Percentiles rank a stretch among this genome's conserved stretches.
Evolutionary conservation across 2,329 filamentous ascomycete genomes (phyloP).

Genomic region (Aspergillus felis): DNA sequence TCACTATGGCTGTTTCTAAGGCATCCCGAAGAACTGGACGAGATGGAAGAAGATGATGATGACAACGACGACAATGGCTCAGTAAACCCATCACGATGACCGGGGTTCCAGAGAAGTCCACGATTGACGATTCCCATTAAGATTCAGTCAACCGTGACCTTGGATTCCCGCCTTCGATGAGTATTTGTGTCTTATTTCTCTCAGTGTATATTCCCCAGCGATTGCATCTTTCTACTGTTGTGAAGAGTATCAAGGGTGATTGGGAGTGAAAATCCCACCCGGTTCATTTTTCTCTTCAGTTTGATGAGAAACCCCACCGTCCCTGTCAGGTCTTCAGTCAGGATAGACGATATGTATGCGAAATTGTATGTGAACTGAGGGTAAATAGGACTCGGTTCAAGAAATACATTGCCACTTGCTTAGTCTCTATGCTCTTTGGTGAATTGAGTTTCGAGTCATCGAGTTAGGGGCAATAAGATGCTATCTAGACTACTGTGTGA

Average conservation of each 20-base stretch:
- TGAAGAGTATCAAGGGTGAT: background rate
- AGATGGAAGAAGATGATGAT: slow-evolving; percentile 58
- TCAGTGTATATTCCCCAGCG: slow-evolving; percentile 24
- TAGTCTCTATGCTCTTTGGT: background rate
- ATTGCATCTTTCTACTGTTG: background rate
- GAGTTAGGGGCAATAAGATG: background rate
- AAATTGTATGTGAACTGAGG: background rate
- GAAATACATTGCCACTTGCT: background rate
- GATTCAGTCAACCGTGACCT: background rate
- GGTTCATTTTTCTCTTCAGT: background rate
- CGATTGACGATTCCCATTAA: slow-evolving; percentile 20
- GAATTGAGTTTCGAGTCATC: background rate
- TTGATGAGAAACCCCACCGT: background rate
- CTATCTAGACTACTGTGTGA: too few relatives aligned
- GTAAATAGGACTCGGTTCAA: background rate
- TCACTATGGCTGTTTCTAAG: slow-evolving; percentile 20
- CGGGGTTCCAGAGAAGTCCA: slow-evolving; percentile 28
- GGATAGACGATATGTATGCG: background rate
- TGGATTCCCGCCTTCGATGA: background rate
- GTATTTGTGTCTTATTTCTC: slow-evolving; percentile 1
- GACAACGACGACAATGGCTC: slow-evolving; percentile 31
- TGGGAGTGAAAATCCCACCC: background rate
- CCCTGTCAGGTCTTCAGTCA: background rate
- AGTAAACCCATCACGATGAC: slow-evolving; percentile 28
- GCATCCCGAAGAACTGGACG: slow-evolving; percentile 64